A percentile compares a stretch with the other conserved stretches of the same genome.
Conservation (phyloP, 805 yeast genomes). For the Suhomyces vadensis region DNA sequence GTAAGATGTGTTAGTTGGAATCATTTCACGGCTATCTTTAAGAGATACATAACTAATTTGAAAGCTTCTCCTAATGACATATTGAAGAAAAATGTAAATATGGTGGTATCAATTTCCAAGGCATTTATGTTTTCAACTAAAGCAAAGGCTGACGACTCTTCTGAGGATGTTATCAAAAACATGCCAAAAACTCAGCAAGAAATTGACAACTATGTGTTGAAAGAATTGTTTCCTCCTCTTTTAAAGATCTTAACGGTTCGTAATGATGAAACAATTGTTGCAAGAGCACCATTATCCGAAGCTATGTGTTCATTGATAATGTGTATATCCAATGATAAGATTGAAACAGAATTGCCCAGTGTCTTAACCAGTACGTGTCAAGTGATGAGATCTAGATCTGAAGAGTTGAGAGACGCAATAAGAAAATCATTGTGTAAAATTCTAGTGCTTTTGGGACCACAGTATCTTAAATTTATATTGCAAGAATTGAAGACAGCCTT, state of each 20-base stretch:
- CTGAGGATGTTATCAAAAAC: slow-evolving; percentile 21
- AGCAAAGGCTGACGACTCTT: slow-evolving; percentile 15
- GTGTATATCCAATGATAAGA: slow-evolving; percentile 57
- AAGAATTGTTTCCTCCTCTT: slow-evolving; percentile 62
- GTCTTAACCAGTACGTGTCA: slow-evolving; percentile 86
- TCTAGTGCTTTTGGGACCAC: slow-evolving; percentile 65
- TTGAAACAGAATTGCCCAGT: slow-evolving; percentile 71
- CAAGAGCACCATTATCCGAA: slow-evolving; percentile 78
- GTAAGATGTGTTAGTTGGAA: slow-evolving; percentile 66
- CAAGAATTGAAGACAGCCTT: slow-evolving; percentile 78
- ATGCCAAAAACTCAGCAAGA: slow-evolving; percentile 28
- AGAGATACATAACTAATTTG: slow-evolving; percentile 59
- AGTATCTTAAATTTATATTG: slow-evolving; percentile 70
- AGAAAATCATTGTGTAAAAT: slow-evolving; percentile 73
- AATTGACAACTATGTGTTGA: slow-evolving; percentile 44
- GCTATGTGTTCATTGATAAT: slow-evolving; percentile 69
- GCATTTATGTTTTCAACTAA: slow-evolving; percentile 45
- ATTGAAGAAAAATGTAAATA: slow-evolving; percentile 56
- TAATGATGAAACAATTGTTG: slow-evolving; percentile 75
- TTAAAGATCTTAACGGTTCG: slow-evolving; percentile 59
- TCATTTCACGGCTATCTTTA: slow-evolving; percentile 74
- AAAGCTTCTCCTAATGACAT: slow-evolving; percentile 37
- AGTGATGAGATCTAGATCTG: slow-evolving; percentile 78
- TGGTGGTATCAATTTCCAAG: slow-evolving; percentile 58
- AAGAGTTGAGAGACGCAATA: slow-evolving; percentile 83